Base-by-base conservation (phyloP, 768 basidiomycete genomes). In the Boletus pseudo-olivaceus region DNA sequence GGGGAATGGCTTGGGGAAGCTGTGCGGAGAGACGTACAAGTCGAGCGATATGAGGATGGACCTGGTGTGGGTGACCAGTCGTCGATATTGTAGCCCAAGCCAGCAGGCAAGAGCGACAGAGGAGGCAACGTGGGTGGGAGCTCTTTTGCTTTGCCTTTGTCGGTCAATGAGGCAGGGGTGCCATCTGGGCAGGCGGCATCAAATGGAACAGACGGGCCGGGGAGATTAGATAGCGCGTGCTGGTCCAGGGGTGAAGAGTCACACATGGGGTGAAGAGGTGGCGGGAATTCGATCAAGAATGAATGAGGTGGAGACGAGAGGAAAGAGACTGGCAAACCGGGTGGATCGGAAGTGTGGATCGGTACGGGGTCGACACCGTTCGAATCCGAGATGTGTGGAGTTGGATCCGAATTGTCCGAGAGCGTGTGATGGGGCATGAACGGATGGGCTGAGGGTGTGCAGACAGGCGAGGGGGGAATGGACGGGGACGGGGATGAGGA, bases 61-160 rank as follows among this genome's bases (percentile, higher is more conserved):
- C 65, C 68, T 19, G 67, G 57, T 12, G 57, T 59, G 34, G 67
- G 71, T 32, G 75, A 69, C 71, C 76, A 75, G 56, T 67, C 67
- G 43, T 73, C 65, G 47, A 75, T 64, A 27, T 62, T 67, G 61
- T 77, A 80, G 48, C 69, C 72, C 57, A 87, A 74, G 52, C 76
- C 75, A 35, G 85, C 73, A 30, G 81, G 74, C 47, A 81, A 75
- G 62, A 90, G 83, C 32, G 77, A 72, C 54, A 88, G 74, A 57
- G 87, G 85, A 55, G 88, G 85, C 56, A 88, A 76, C 65, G 75
- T 75, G 54, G 87, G 83, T 43, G 85, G 80, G 33, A 65, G 54
- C 64, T 75, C 73, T 61, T 65, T 70, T 49, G 76, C 84, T 70
- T 80, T 87, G 62, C 78, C 82, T 72, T 86, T 90, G 63, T 62